Evolutionary conservation across 2,329 filamentous ascomycete species (phyloP), one percentile per base, ranked within the genome.

Genomic region (Xylariaceae sp.): DNA sequence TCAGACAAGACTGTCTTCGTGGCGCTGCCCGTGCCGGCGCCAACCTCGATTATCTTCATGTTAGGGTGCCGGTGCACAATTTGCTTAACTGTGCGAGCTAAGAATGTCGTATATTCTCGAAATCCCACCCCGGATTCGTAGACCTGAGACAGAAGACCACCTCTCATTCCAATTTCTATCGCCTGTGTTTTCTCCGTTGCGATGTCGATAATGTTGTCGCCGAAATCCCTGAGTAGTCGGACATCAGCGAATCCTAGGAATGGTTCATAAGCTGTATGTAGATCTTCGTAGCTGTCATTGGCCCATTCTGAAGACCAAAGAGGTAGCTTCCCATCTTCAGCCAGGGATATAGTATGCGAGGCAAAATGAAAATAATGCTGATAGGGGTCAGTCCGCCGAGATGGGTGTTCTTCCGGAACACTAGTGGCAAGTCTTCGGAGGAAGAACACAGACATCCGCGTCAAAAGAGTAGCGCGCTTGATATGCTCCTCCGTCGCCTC

Each of bases 1-100:
- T 33, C 31, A 1, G n/a, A 9, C 4, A 56, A 44, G 14, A 52
- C 29, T 11, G 6, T 28, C 14, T 34, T 45, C 6, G 56, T 58
- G 3, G 45, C 56, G 12, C 6, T n/a, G n/a, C n/a, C n/a, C n/a
- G n/a, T n/a, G n/a, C n/a, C n/a, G n/a, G n/a, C n/a, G n/a, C n/a
- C n/a, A 31, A 56, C 52, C 45, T 61, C 55, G 3, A 79, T 49
- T 28, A 77, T 67, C 2, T 73, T 68, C 45, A 75, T 64, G 16
- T 69, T 68, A 0, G 77, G 77, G 51, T 72, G 72, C 4, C 72
- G 69, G 49, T 76, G 67, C 1, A 67, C 47, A 19, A 79, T 65
- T 21, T 74, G 73, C 5, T 66, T 64, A 3, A 69, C 58, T 16
- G 70, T 60, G 2, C 59, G 40, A 24, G 63, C 67, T 9, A 69